phyloP scores from a whole-genome alignment of 371 early-diverging fungal genomes.

The Choanephora cucurbitarum region DNA sequence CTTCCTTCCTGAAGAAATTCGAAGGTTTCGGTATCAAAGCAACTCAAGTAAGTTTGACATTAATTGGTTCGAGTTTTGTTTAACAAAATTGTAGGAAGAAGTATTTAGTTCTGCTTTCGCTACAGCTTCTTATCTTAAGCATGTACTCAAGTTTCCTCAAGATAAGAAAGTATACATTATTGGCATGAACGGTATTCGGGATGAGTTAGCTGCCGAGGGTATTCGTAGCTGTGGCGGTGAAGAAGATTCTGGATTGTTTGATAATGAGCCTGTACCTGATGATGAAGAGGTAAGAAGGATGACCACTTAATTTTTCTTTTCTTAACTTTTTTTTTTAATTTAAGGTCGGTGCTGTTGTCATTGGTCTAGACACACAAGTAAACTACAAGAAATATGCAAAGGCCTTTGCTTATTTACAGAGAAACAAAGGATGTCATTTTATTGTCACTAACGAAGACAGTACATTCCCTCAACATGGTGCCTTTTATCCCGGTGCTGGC shows the following conservation, averaged over 20 bases:
- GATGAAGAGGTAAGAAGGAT: slow-evolving; percentile 41
- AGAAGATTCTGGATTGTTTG: slow-evolving; percentile 40
- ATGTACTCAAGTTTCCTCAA: slow-evolving; percentile 74
- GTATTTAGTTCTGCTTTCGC: slow-evolving; percentile 95
- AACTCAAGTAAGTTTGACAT: slow-evolving; percentile 45
- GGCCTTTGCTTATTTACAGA: slow-evolving; percentile 81
- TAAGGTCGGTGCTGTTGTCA: slow-evolving; percentile 87
- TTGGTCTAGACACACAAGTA: slow-evolving; percentile 86
- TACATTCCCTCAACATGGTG: slow-evolving; percentile 82
- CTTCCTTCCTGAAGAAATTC: slow-evolving; percentile 82
- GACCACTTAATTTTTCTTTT: background rate
- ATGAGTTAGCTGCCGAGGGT: slow-evolving; percentile 82
- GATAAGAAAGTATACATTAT: slow-evolving; percentile 91
- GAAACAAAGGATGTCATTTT: slow-evolving; percentile 76
- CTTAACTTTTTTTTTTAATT: too few relatives aligned
- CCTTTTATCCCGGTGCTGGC: slow-evolving; percentile 86
- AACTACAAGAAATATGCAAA: slow-evolving; percentile 90
- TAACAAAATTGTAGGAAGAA: slow-evolving; percentile 63
- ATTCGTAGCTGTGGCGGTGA: slow-evolving; percentile 61
- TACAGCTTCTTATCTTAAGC: slow-evolving; percentile 88
- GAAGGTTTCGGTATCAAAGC: slow-evolving; percentile 75
- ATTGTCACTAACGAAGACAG: slow-evolving; percentile 93
- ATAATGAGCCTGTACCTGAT: slow-evolving; percentile 39
- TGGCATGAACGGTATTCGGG: slow-evolving; percentile 87
- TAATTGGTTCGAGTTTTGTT: background rate